Conservation (phyloP, 2,329 filamentous ascomycete genomes). For the Teratosphaeria epicoccoides region DNA sequence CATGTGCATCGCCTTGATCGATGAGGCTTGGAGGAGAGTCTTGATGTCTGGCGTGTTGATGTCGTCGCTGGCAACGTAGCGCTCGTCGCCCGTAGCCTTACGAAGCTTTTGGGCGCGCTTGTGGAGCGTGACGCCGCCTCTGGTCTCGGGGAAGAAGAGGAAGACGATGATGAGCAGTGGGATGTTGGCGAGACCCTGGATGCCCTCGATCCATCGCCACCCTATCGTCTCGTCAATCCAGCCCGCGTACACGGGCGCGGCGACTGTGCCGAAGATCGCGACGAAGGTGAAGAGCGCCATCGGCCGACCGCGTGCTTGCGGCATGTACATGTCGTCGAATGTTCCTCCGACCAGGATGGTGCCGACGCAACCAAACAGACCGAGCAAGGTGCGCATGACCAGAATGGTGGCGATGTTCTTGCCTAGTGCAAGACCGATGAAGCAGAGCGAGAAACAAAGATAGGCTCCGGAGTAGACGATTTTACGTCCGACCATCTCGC, state of each 20-base stretch:
- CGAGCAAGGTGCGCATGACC: constrained; percentile 37
- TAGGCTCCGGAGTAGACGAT: constrained; percentile 39
- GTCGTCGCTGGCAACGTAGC: constrained; percentile 42
- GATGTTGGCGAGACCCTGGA: constrained; percentile 43
- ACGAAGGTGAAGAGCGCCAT: constrained; percentile 42
- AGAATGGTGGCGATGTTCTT: constrained; percentile 41
- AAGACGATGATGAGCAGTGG: constrained; percentile 37
- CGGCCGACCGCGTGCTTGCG: constrained; percentile 35
- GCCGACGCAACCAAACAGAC: constrained; percentile 41
- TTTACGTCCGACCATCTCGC: constrained; percentile 39
- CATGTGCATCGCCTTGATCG: constrained; percentile 42
- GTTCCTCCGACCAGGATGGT: constrained; percentile 42
- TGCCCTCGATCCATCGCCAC: constrained; percentile 46
- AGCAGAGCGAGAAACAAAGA: constrained; percentile 37
- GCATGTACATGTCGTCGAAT: constrained; percentile 41
- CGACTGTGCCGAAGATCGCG: constrained; percentile 43
- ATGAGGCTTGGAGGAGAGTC: constrained; percentile 37
- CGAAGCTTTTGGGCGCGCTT: constrained; percentile 41
- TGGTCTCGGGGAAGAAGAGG: constrained; percentile 37
- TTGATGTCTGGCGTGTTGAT: constrained; percentile 41
- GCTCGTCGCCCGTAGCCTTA: constrained; percentile 38
- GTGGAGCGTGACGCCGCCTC: constrained; percentile 38
- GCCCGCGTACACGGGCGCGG: constrained; percentile 43
- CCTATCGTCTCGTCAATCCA: constrained; percentile 44
- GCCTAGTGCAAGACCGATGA: constrained; percentile 39